Conservation (phyloP, 345 rosid genomes). For the Aethionema arabicum region DNA sequence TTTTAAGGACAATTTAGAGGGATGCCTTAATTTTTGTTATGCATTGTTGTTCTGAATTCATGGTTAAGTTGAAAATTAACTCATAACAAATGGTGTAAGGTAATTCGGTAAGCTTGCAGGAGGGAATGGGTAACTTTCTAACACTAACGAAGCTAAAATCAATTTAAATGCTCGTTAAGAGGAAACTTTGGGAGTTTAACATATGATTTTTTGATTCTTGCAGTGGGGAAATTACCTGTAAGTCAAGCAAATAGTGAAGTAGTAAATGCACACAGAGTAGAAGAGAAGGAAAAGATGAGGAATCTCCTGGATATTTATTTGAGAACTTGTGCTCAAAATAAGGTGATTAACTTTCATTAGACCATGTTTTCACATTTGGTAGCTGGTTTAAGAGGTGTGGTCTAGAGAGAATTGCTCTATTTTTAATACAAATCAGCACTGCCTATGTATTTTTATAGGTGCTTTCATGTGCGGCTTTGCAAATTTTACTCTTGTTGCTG, state of each 20-base stretch:
- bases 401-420: not conserved
- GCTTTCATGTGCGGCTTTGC: not conserved
- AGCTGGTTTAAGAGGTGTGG: not conserved
- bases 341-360: slow-evolving; percentile 36
- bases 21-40: too few relatives aligned
- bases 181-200: not conserved
- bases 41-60: too few relatives aligned
- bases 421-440: not conserved
- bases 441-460: too few relatives aligned
- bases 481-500: too few relatives aligned
- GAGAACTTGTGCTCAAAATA: slow-evolving; percentile 39
- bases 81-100: too few relatives aligned
- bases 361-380: not conserved
- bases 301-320: slow-evolving; percentile 49
- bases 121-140: too few relatives aligned
- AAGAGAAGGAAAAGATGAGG: slow-evolving; percentile 47
- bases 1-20: too few relatives aligned
- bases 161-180: not conserved
- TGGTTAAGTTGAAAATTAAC: too few relatives aligned
- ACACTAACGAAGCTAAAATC: not conserved
- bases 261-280: slow-evolving; percentile 47
- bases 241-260: slow-evolving; percentile 54
- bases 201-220: slow-evolving; percentile 20
- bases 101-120: too few relatives aligned
- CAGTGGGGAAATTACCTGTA: slow-evolving; percentile 74